Evolutionary conservation across 257 asterid genomes (phyloP).

Genomic region (Plantago elongata): DNA sequence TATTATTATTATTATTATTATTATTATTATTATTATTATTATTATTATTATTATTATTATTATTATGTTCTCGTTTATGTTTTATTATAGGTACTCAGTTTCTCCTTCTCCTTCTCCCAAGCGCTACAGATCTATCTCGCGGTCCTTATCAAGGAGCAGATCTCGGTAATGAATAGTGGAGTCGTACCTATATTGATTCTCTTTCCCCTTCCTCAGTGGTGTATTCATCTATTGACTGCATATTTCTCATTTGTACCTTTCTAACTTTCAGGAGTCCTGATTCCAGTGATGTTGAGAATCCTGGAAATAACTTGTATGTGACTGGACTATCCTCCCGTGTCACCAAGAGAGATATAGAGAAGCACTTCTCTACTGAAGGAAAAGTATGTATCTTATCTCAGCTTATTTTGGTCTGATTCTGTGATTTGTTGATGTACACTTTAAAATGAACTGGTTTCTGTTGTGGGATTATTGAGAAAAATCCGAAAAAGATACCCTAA

Average conservation of each 20-base stretch:
- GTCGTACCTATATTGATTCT: not conserved
- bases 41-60: too few relatives aligned
- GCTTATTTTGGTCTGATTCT: not conserved
- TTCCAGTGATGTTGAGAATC: conserved; percentile 76
- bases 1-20: too few relatives aligned
- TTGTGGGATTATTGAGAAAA: not conserved
- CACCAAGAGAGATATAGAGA: conserved; percentile 61
- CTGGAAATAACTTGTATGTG: conserved; percentile 89
- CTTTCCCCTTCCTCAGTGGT: not conserved
- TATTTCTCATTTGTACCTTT: not conserved
- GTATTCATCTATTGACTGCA: not conserved
- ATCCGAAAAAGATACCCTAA: too few relatives aligned
- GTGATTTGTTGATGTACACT: not conserved
- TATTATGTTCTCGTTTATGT: not conserved
- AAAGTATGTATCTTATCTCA: conserved; percentile 33
- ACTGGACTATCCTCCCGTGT: conserved; percentile 80
- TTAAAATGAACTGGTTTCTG: not conserved
- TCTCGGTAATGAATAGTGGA: conserved; percentile 46
- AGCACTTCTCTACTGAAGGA: conserved; percentile 79
- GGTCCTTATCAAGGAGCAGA: conserved; percentile 62
- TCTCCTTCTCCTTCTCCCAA: conserved; percentile 44
- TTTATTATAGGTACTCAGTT: conserved; percentile 39
- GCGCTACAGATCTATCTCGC: conserved; percentile 48
- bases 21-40: too few relatives aligned
- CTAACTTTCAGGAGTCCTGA: conserved; percentile 43